phyloP scores from a whole-genome alignment of 257 asterid genomes.

The Lycium barbarum region DNA sequence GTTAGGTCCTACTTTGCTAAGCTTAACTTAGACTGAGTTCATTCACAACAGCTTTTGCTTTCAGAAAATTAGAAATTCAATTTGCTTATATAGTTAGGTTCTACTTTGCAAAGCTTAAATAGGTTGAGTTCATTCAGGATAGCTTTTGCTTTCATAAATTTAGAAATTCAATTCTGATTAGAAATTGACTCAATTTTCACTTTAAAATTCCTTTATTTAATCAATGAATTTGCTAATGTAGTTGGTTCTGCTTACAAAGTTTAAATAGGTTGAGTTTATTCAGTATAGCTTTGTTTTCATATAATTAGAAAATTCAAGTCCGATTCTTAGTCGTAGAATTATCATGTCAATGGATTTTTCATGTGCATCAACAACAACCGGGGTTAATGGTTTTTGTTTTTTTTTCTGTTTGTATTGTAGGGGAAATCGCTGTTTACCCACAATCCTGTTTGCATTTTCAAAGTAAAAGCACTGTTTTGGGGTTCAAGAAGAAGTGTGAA shows the following conservation, averaged over 20 bases:
- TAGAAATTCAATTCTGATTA: too few species aligned
- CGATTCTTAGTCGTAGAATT: neutral
- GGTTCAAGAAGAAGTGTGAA: slow-evolving; percentile 71
- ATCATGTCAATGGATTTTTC: neutral
- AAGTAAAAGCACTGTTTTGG: slow-evolving; percentile 77
- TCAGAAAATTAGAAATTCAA: too few species aligned
- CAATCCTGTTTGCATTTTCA: slow-evolving; percentile 41
- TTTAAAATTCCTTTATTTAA: neutral
- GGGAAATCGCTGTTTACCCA: slow-evolving; percentile 42
- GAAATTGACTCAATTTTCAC: neutral
- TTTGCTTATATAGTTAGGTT: too few species aligned
- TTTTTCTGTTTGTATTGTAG: slow-evolving; percentile 44
- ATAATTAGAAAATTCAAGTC: neutral
- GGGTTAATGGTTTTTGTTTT: slow-evolving; percentile 14
- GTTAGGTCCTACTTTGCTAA: too few species aligned
- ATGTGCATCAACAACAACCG: neutral
- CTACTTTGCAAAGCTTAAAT: too few species aligned
- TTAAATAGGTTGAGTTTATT: neutral
- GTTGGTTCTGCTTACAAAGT: neutral
- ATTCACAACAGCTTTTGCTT: too few species aligned
- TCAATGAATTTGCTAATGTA: neutral
- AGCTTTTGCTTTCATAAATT: too few species aligned
- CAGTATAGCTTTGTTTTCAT: neutral
- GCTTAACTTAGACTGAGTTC: too few species aligned
- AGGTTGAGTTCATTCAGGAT: too few species aligned